Base-by-base conservation (phyloP, 106 monocot genomes). In the Dendrobium catenatum region DNA sequence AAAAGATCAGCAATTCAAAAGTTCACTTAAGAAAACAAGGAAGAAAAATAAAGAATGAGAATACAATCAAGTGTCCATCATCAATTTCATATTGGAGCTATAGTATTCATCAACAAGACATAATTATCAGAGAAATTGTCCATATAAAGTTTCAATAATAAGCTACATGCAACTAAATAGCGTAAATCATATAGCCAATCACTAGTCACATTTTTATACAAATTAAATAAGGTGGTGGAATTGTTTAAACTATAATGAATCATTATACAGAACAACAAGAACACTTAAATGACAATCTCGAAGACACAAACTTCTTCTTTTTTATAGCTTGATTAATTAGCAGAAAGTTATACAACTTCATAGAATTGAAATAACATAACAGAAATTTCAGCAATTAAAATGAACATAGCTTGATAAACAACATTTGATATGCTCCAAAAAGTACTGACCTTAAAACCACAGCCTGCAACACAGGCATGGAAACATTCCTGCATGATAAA, bases 381-480 rank as follows among this genome's bases (percentile, higher is more conserved):
- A 74, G 18, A 74, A 70, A 42, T 74, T 74, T 43, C 74, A 74
- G 74, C 44, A 74, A 6, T 20, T 44, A 74, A 74, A 42, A 74
- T 74, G 43, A 37, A 37, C 43, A 44, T 10, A 22, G 72, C 49
- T 15, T 33, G 43, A 42, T 7, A 76, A 46, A 11, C 10, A 75
- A 44, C 27, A 37, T 29, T 26, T 76, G 6, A 18, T 73, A 44
- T 76, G 24, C 37, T 78, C 55, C 54, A 19, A 17, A 70, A 49
- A 6, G 61, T 78, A 84, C 88, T 77, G 72, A 97, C 96, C 94
- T 90, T 97, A 82, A 87, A 97, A 78, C 96, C 87, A 79, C 96
- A 97, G 41, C 96, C 96, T 55, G 96, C 89, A 82, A 90, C 87
- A 81, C 96, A 97, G 42, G 96, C 96, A 86, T 84, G 79, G 83